These are phyloP conservation scores for Fallopia convolvulus DNA, from an alignment of 148 eudicot genomes.

Conservation along the genomic window DNA sequence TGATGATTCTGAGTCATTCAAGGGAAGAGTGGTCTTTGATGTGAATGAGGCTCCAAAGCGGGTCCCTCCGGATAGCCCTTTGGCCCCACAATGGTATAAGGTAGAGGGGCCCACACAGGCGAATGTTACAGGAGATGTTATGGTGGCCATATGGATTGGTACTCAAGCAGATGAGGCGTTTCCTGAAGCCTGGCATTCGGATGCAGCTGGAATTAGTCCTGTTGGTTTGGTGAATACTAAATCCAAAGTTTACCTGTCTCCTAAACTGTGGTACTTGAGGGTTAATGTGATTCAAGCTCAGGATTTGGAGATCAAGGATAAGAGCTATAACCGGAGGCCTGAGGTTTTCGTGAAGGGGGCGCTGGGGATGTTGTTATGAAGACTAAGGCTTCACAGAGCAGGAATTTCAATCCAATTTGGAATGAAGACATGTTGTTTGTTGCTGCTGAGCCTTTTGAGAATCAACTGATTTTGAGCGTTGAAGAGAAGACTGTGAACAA, in stretches of 20 bases:
- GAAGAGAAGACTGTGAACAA: constrained; percentile 26
- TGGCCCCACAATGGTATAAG: constrained; percentile 39
- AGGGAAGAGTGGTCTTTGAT: constrained; percentile 23
- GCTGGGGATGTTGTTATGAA: constrained; percentile 14
- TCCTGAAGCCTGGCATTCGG: constrained; percentile 34
- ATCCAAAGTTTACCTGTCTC: constrained; percentile 34
- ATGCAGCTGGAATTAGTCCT: constrained; percentile 23
- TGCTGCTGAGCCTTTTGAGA: constrained; percentile 29
- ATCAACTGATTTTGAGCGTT: constrained; percentile 24
- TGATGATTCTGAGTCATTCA: constrained; percentile 16
- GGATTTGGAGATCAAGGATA: constrained; percentile 21
- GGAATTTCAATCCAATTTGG: no score
- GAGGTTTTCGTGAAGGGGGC: constrained; percentile 27
- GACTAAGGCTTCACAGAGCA: constrained; percentile 16
- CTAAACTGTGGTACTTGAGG: constrained; percentile 34
- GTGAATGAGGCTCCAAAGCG: constrained; percentile 25
- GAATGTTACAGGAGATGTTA: constrained; percentile 18
- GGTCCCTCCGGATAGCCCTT: constrained; percentile 33
- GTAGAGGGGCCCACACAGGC: constrained; percentile 17
- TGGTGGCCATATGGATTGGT: constrained; percentile 42
- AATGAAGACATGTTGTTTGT: constrained; percentile 41
- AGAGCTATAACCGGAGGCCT: constrained; percentile 8
- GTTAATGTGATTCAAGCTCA: constrained; percentile 35
- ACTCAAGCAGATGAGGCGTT: constrained; percentile 43
- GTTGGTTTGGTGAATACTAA: constrained; percentile 21